A percentile compares a stretch with the other conserved stretches of the same genome.
Conservation (phyloP, 139 green algal species). For the Trebouxia sp. region DNA sequence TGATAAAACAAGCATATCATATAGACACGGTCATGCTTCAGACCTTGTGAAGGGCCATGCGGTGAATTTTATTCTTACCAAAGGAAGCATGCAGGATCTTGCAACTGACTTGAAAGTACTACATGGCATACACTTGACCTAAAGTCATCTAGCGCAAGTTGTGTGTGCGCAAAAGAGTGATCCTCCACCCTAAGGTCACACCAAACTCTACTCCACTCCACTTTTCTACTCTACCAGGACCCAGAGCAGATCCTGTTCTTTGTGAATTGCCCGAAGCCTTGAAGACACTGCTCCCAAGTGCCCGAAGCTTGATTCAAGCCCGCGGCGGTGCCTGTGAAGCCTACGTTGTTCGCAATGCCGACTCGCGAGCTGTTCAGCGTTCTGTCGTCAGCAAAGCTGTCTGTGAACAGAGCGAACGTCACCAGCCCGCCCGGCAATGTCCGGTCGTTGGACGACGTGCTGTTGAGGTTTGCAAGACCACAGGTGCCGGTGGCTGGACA, state of each 20-base stretch:
- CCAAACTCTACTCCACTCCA: background rate
- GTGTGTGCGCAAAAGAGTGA: no score
- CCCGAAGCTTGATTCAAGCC: slow-evolving; percentile 30
- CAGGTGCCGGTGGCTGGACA: slow-evolving; percentile 42
- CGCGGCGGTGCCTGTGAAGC: slow-evolving; percentile 24
- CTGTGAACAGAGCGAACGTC: slow-evolving; percentile 43
- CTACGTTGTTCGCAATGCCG: slow-evolving; percentile 55
- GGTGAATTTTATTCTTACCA: no score
- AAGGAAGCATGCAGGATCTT: background rate
- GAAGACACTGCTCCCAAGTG: slow-evolving; percentile 41
- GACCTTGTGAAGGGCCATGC: no score
- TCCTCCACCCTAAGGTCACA: background rate
- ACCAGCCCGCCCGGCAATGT: slow-evolving; percentile 66
- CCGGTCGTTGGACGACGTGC: slow-evolving; percentile 53
- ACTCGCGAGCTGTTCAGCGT: slow-evolving; percentile 46
- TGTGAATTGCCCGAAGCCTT: slow-evolving; percentile 37
- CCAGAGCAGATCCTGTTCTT: slow-evolving; percentile 21
- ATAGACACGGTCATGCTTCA: no score
- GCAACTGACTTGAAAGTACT: slow-evolving; percentile 3
- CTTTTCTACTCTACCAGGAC: slow-evolving; percentile 5
- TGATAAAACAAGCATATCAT: no score
- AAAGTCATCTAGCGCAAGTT: no score
- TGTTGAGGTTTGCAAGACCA: background rate
- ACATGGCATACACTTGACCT: background rate
- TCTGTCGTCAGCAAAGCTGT: slow-evolving; percentile 48